Base-by-base conservation (phyloP, 108 stramenopile genomes). In the Pseudonitzschia multistriata region DNA sequence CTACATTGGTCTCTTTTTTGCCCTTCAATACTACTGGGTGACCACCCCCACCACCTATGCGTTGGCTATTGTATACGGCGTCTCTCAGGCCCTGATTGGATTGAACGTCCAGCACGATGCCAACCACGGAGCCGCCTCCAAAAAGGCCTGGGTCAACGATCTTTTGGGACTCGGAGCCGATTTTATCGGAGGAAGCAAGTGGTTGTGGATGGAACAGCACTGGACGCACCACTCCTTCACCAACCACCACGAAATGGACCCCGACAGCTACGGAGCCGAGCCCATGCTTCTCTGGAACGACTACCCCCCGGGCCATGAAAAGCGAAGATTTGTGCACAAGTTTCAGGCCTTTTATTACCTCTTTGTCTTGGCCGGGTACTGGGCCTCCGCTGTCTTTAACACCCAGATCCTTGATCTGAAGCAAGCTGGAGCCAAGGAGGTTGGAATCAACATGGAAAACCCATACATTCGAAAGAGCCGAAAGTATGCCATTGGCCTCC, bases 31-130 rank as follows among this genome's bases (percentile, higher is more conserved):
- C 66, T 55, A 63, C 22, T 89, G 88, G 88, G 68, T 81, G 15
- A 68, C 70, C n/a, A 72, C 74, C 5, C 74, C 78, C 13, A 82
- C 91, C 28, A 64, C 81, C 11, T 80, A 70, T 5, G 50, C 67
- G 8, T 50, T 95, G 55, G 90, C 94, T 0, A 73, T 88, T 55
- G 62, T 70, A 27, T 91, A 89, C 56, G 94, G 94, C 31, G 68
- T 92, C n/a, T 67, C 90, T 6, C 85, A 85, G 54, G 94, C 94
- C 0, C 80, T 85, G 14, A 95, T 95, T 66, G 94, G 94, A 21
- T 67, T 97, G 56, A 97, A 97, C 70, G 91, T 96, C 5, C 94
- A 96, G 74, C 97, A 97, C 65, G 97, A 97, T 81, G 93, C 95
- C 76, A 97, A 97, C 78, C 97, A 96, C 50, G 97, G 97, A 4